These are phyloP conservation scores for Penicillium pulvis DNA, from an alignment of 495 filamentous ascomycete genomes.

Conservation along the genomic window DNA sequence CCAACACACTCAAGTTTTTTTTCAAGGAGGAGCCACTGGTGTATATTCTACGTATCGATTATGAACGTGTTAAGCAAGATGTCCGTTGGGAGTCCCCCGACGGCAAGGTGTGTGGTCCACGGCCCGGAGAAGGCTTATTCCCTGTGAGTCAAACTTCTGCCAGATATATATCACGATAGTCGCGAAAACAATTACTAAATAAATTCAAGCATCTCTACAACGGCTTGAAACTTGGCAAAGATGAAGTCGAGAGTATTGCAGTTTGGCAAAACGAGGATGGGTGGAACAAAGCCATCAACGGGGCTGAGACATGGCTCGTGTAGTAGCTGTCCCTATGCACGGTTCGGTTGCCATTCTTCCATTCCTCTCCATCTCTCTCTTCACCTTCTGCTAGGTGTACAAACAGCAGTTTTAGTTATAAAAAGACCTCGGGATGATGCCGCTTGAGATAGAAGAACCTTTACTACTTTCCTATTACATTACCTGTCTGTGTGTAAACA, in stretches of 20 bases:
- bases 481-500: not conserved
- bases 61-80: constrained; percentile 55
- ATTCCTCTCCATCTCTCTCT: not conserved
- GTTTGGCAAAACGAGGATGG: constrained; percentile 49
- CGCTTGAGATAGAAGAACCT: not conserved
- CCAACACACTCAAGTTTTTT: constrained; percentile 60
- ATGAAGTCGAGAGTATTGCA: constrained; percentile 46
- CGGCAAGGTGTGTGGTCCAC: constrained; percentile 41
- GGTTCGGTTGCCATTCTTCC: not conserved
- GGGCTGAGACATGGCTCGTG: constrained; percentile 44
- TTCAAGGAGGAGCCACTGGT: constrained; percentile 72
- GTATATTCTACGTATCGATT: constrained; percentile 74
- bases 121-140: constrained; percentile 48
- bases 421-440: no score
- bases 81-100: constrained; percentile 48
- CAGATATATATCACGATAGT: not conserved
- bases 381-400: not conserved
- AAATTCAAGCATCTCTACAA: constrained; percentile 46
- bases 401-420: not conserved
- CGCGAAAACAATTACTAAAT: constrained; percentile 9
- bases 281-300: constrained; percentile 44
- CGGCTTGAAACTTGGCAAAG: constrained; percentile 43
- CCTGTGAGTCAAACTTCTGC: constrained; percentile 33
- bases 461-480: not conserved
- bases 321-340: constrained; percentile 11